Evolutionary conservation across 352 stramenopile species (phyloP), one percentile per base, ranked within the genome.

Genomic region (Phytophthora tubulina): DNA sequence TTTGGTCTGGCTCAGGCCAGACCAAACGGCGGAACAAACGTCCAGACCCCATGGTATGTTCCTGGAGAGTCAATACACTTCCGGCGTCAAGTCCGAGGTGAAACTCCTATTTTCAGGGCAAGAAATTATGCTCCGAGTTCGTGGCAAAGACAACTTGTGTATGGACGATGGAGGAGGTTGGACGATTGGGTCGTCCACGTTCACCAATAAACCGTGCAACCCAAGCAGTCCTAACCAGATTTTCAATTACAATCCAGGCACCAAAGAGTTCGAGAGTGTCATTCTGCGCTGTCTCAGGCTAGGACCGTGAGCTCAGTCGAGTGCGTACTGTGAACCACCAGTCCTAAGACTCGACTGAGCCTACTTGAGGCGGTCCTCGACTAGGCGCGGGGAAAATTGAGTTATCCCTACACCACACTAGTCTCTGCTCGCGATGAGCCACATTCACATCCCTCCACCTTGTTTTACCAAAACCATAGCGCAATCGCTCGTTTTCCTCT

Each of bases 91-190:
- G 31, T 44, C 46, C 4, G 45, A 70, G 17, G 13, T 52, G 30
- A 65, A 2, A 2, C 59, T 73, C 15, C 39, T 78, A 8, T 33
- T 49, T 10, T 6, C 57, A 15, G 66, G 50, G 15, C n/a, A 67
- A 56, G 65, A 78, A 45, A 54, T 73, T 49, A 79, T 79, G 63
- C 36, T 76, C 3, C 67, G 67, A 6, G 57, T 73, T 11, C 62
- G 61, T 7, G 58, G 68, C 7, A 79, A 81, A 41, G 56, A 56
- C 36, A 76, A 74, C 17, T 14, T 82, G n/a, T 84, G 77, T 39
- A 27, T 80, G 6, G 73, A 81, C 15, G 77, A 84, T 30, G 77
- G 73, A 3, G 74, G 70, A 2, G 72, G 59, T 48, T 65, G 53
- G 66, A 41, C 49, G 0, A 44, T 41, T 15, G 64, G 38, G 3